A percentile compares a stretch with the other conserved stretches of the same genome.
phyloP scores from a whole-genome alignment of 805 yeast genomes.

The Saccharomycopsis synnaedendra region DNA sequence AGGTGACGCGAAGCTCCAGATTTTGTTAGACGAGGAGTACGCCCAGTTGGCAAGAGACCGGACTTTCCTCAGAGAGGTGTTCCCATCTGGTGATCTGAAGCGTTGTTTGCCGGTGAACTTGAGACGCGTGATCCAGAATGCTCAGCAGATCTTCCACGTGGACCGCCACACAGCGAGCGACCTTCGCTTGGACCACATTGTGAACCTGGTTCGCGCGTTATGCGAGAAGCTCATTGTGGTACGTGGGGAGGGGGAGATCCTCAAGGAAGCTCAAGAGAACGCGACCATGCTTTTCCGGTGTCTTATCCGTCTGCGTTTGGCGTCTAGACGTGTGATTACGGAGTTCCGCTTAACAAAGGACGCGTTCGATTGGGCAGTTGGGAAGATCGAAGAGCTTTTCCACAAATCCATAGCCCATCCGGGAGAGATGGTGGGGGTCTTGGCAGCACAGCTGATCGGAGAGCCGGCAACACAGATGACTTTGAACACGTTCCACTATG shows the following conservation, averaged over 20 bases:
- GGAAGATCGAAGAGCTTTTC: slow-evolving; percentile 90
- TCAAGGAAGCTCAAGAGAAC: slow-evolving; percentile 81
- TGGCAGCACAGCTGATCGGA: slow-evolving; percentile 96
- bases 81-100: slow-evolving; percentile 86
- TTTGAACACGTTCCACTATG: slow-evolving; percentile 93
- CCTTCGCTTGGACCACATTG: slow-evolving; percentile 72
- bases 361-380: slow-evolving; percentile 93
- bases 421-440: slow-evolving; percentile 97
- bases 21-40: slow-evolving; percentile 73
- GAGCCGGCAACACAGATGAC: slow-evolving; percentile 99
- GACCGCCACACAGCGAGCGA: slow-evolving; percentile 89
- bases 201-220: slow-evolving; percentile 57
- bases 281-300: slow-evolving; percentile 88
- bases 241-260: slow-evolving; percentile 67
- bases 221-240: slow-evolving; percentile 61
- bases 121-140: slow-evolving; percentile 92
- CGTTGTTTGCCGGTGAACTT: slow-evolving; percentile 98
- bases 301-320: slow-evolving; percentile 82
- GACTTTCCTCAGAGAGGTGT: slow-evolving; percentile 66
- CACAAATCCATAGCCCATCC: slow-evolving; percentile 87
- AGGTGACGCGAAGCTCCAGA: slow-evolving; percentile 81
- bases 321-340: slow-evolving; percentile 82
- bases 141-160: slow-evolving; percentile 92
- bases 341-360: slow-evolving; percentile 76
- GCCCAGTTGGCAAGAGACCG: slow-evolving; percentile 71